A percentile compares a stretch with the other conserved stretches of the same genome.
phyloP scores from a whole-genome alignment of 2,329 filamentous ascomycete species.

The Passalora sequoiae region DNA sequence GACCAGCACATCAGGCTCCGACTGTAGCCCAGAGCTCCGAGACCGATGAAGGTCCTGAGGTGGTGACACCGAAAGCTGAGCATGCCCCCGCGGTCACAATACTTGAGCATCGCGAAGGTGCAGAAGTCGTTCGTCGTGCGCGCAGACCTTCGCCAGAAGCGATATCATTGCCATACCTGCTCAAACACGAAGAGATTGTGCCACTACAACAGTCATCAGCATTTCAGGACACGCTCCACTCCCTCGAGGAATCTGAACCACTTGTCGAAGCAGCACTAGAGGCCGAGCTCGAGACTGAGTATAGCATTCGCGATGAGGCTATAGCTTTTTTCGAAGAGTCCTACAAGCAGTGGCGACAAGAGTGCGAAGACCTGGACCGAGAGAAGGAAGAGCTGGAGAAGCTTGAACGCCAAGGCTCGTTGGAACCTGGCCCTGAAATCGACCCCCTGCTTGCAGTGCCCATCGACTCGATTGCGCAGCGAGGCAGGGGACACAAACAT shows the following conservation, averaged over 20 bases:
- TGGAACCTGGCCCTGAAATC: constrained; percentile 38
- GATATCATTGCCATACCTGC: constrained; percentile 42
- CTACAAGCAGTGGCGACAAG: constrained; percentile 41
- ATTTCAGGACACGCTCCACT: constrained; percentile 34
- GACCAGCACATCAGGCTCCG: constrained; percentile 7
- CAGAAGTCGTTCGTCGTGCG: constrained; percentile 14
- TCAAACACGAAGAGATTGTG: constrained; percentile 29
- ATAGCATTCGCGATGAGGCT: constrained; percentile 29
- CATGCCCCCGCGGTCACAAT: constrained; percentile 23
- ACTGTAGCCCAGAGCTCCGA: constrained; percentile 25
- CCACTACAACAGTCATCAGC: constrained; percentile 40
- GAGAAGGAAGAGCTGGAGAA: constrained; percentile 38
- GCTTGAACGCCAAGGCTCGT: constrained; percentile 32
- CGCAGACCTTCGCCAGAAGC: constrained; percentile 39
- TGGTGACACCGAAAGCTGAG: constrained; percentile 33
- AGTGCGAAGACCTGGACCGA: constrained; percentile 39
- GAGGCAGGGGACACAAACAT: constrained; percentile 51
- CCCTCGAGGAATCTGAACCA: constrained; percentile 33
- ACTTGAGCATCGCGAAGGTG: constrained; percentile 21
- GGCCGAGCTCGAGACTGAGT: constrained; percentile 25
- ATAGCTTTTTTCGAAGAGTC: constrained; percentile 33
- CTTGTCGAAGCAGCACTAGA: constrained; percentile 32
- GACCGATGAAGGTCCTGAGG: constrained; percentile 29
- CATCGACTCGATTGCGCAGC: constrained; percentile 47
- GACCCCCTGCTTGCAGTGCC: constrained; percentile 37